Percentiles rank a stretch among this genome's conserved stretches.
phyloP scores from a whole-genome alignment of 257 asterid species.

The Przewalskia tangutica region DNA sequence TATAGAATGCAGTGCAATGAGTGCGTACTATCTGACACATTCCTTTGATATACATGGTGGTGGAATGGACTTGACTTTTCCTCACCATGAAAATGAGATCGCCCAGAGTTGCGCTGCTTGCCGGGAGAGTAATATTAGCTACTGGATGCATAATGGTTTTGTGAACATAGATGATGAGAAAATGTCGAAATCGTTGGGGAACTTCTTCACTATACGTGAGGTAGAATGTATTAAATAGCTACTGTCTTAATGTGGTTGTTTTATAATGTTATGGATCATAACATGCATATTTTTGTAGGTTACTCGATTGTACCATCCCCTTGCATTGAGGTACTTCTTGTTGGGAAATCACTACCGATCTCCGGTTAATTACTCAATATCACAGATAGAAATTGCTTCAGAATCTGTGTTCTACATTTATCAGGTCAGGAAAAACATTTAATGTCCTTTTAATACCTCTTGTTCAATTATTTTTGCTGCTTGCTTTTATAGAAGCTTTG shows the following conservation, averaged over 20 bases:
- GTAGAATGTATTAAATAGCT: constrained; percentile 20
- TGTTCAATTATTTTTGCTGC: background rate
- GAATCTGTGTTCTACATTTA: constrained; percentile 65
- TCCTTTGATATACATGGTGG: constrained; percentile 89
- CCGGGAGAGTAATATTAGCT: constrained; percentile 60
- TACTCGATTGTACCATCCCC: constrained; percentile 67
- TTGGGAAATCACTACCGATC: constrained; percentile 83
- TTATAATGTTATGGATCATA: background rate
- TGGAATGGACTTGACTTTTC: constrained; percentile 87
- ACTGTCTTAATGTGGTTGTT: background rate
- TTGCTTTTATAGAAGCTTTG: no score
- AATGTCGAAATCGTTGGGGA: constrained; percentile 80
- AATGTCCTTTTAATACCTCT: background rate
- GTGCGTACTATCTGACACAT: constrained; percentile 72
- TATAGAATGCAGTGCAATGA: constrained; percentile 94
- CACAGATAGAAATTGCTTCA: constrained; percentile 66
- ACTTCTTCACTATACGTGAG: constrained; percentile 85
- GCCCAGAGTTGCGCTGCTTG: constrained; percentile 93
- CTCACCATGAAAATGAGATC: constrained; percentile 86
- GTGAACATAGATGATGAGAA: constrained; percentile 71
- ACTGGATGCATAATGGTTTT: constrained; percentile 86
- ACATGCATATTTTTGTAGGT: constrained; percentile 36
- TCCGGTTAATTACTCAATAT: constrained; percentile 65
- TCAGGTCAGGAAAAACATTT: constrained; percentile 37
- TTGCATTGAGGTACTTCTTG: constrained; percentile 75